These are phyloP conservation scores for Citropsis articulata DNA, from an alignment of 345 rosid genomes.

Conservation along the genomic window DNA sequence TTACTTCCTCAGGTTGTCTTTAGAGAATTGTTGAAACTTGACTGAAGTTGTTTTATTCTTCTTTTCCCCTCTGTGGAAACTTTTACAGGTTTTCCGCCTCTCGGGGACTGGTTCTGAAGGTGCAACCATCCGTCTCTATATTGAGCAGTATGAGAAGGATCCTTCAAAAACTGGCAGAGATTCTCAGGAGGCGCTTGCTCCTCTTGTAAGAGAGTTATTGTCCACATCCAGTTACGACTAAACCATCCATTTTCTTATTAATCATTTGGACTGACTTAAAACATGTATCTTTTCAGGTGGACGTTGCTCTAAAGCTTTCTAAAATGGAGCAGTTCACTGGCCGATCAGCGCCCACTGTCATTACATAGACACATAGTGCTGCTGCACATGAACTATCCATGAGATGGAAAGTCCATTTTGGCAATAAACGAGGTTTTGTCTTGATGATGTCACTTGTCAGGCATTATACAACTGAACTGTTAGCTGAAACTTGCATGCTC, in stretches of 20 bases:
- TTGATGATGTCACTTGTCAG: conserved; percentile 3
- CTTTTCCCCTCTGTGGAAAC: not conserved
- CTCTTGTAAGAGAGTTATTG: conserved; percentile 59
- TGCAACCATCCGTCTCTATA: conserved; percentile 94
- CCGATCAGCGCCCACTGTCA: conserved; percentile 93
- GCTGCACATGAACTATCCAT: not conserved
- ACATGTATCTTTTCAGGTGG: conserved; percentile 56
- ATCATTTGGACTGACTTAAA: conserved; percentile 9
- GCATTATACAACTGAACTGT: not conserved
- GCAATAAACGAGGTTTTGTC: not conserved
- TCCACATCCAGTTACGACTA: not conserved
- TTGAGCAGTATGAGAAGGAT: conserved; percentile 97
- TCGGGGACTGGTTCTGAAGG: conserved; percentile 99
- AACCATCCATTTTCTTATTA: not conserved
- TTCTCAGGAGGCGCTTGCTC: conserved; percentile 85
- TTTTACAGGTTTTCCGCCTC: conserved; percentile 82
- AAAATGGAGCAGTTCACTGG: conserved; percentile 92
- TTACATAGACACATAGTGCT: conserved; percentile 45
- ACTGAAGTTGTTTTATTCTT: not conserved
- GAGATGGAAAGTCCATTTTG: not conserved
- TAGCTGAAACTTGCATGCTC: not conserved
- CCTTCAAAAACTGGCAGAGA: conserved; percentile 84
- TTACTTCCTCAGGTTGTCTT: not conserved
- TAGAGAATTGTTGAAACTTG: not conserved
- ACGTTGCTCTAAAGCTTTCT: conserved; percentile 85